Percentiles rank a stretch among this genome's conserved stretches.
phyloP scores from a whole-genome alignment of 2,329 filamentous ascomycete genomes.

The Clonostachys chloroleuca region DNA sequence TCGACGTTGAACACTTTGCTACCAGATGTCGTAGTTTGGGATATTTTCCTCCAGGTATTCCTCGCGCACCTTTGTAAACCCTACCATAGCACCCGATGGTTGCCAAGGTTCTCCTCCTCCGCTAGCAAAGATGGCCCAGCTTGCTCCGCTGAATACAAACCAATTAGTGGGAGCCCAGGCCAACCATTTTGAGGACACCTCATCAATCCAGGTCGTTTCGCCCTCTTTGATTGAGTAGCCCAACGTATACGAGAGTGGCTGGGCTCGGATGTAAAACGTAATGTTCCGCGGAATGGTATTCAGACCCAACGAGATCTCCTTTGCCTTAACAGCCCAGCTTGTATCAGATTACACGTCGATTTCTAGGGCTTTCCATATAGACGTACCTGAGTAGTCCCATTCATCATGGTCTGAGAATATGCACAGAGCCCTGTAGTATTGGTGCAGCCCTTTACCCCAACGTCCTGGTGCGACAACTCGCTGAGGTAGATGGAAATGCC shows the following conservation, averaged over 20 bases:
- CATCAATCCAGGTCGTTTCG: slow-evolving; percentile 7
- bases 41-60: slow-evolving; percentile 10
- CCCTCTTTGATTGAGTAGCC: slow-evolving; percentile 10
- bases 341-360: too few species aligned
- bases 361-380: not conserved
- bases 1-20: too few species aligned
- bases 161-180: slow-evolving; percentile 6
- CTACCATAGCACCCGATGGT: slow-evolving; percentile 9
- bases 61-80: slow-evolving; percentile 11
- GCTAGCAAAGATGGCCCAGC: slow-evolving; percentile 13
- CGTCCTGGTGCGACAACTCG: slow-evolving; percentile 16
- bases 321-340: not conserved
- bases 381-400: not conserved
- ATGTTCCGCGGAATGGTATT: slow-evolving; percentile 3
- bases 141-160: slow-evolving; percentile 12
- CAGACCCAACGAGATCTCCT: not conserved
- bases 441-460: slow-evolving; percentile 15
- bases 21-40: not conserved
- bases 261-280: slow-evolving; percentile 11
- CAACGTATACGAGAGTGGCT: slow-evolving; percentile 11
- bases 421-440: slow-evolving; percentile 11
- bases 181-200: not conserved
- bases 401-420: not conserved
- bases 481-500: slow-evolving; percentile 17
- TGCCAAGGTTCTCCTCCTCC: slow-evolving; percentile 13